A percentile compares a stretch with the other conserved stretches of the same genome.
These are phyloP conservation scores for Trametes pubescens DNA, from an alignment of 1,284 basidiomycete genomes.

Conservation along the genomic window DNA sequence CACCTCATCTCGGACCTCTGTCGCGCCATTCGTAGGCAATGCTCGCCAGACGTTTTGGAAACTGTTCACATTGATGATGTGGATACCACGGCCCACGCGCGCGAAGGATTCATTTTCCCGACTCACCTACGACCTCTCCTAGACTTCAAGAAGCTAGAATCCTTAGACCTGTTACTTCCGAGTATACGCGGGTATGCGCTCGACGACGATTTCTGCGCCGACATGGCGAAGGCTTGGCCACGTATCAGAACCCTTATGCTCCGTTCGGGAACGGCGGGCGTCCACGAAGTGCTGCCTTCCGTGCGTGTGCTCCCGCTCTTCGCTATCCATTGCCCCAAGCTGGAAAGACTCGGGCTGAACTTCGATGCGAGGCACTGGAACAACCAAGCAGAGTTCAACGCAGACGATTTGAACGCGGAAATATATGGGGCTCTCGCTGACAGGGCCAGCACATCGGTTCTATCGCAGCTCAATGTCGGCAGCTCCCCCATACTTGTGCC, in stretches of 20 bases:
- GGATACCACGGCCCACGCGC: too few species aligned
- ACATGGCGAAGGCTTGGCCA: constrained; percentile 8
- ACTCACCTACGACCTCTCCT: constrained; percentile 5
- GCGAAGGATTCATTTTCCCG: background rate
- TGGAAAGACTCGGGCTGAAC: background rate
- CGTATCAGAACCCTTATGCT: background rate
- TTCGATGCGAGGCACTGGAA: background rate
- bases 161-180: too few species aligned
- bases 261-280: background rate
- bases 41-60: background rate
- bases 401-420: background rate
- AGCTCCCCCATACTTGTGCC: background rate
- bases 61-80: background rate
- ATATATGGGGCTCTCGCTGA: background rate
- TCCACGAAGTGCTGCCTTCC: background rate
- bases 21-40: constrained; percentile 1
- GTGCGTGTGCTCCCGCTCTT: constrained; percentile 1
- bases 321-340: constrained; percentile 8
- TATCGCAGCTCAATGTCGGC: background rate
- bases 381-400: background rate
- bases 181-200: background rate
- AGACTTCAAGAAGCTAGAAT: background rate
- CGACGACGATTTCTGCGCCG: constrained; percentile 1
- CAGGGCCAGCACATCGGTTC: background rate
- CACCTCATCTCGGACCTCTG: background rate